phyloP scores from a whole-genome alignment of 176 grass and related monocot species.

The Stipa capillata region DNA sequence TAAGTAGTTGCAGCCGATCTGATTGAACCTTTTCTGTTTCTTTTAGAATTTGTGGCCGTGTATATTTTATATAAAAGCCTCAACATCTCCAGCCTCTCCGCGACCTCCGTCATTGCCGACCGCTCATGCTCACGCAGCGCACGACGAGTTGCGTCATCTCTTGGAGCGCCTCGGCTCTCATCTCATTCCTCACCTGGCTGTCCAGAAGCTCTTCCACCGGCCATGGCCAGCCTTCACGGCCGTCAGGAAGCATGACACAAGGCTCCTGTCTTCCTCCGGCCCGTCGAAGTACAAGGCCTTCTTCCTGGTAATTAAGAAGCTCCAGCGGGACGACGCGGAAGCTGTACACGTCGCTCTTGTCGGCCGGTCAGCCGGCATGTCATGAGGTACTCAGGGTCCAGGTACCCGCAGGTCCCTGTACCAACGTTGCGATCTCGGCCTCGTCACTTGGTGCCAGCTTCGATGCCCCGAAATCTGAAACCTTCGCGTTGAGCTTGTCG shows the following conservation, averaged over 20 bases:
- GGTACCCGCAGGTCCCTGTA: conserved; percentile 58
- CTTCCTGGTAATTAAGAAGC: conserved; percentile 49
- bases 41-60: no score
- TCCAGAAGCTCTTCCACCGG: conserved; percentile 38
- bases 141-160: conserved; percentile 37
- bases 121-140: conserved; percentile 46
- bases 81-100: conserved; percentile 22
- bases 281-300: conserved; percentile 37
- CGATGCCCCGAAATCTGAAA: conserved; percentile 49
- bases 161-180: conserved; percentile 17
- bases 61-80: no score
- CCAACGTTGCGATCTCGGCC: conserved; percentile 36
- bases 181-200: conserved; percentile 24
- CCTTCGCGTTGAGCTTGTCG: conserved; percentile 21
- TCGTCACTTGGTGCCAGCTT: conserved; percentile 34
- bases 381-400: conserved; percentile 45
- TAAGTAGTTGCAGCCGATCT: no score
- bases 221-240: conserved; percentile 11
- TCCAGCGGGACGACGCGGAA: conserved; percentile 46
- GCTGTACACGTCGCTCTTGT: conserved; percentile 55
- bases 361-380: conserved; percentile 34
- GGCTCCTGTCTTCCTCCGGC: conserved; percentile 21
- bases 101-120: conserved; percentile 46
- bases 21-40: no score
- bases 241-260: conserved; percentile 29